Base-by-base conservation (phyloP, 495 filamentous ascomycete genomes). In the Neurospora intermedia region DNA sequence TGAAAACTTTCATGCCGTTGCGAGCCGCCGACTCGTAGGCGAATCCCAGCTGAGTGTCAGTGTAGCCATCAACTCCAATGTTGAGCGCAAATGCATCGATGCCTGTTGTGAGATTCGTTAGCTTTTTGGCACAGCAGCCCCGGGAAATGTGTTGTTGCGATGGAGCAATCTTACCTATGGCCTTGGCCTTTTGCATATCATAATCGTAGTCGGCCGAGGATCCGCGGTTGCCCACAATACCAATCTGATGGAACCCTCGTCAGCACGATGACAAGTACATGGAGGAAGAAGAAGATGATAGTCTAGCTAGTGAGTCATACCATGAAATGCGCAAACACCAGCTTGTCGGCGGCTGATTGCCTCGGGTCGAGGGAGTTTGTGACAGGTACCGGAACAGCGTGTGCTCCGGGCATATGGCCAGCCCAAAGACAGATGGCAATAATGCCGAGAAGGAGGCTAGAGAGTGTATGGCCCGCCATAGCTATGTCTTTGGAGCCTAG, bases 71-170 rank as follows among this genome's bases (percentile, higher is more conserved):
- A 2, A 82, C 81, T 35, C 86, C 88, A 69, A 89, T 88, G 76
- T 89, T 89, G 43, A 89, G 80, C 8, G 86, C 88, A 74, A 90
- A 90, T 40, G 88, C 87, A 72, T 90, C 88, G 74, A 90, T 89
- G 69, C 88, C 87, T 16, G 82, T 75, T 16, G 80, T 78, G 10
- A 6, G 1, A 59, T 27, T 11, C 2, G 10, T 59, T 27, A 59
- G 48, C 20, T 10, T 59, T 23, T 23, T 59, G 10, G 1, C n/a
- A 59, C 16, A 15, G 2, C 43, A 43, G 43, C 20, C 11, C 18
- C 43, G 4, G 20, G 4, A 59, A 23, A 6, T 27, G 2, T 27
- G 10, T 27, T 6, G 13, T 27, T 9, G 20, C 4, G 48, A 59
- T 15, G 48, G 5, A 38, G 35, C 0, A 6, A 59, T 20, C n/a